phyloP scores from a whole-genome alignment of 768 basidiomycete genomes.

The Paxillus involutus region DNA sequence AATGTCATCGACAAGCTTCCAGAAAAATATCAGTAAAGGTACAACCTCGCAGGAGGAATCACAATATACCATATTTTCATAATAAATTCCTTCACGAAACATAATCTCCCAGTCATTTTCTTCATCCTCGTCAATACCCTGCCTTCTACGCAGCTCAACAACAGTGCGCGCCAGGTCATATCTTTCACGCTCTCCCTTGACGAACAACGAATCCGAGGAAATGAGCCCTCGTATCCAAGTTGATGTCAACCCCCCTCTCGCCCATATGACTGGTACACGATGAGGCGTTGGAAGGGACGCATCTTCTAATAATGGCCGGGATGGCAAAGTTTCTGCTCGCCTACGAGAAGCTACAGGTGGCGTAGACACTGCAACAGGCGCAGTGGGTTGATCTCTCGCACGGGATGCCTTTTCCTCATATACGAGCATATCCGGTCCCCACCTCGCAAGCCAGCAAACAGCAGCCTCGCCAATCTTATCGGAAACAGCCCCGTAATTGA shows the following conservation, averaged over 20 bases:
- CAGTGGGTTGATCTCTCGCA: slow-evolving; percentile 12
- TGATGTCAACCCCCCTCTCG: slow-evolving; percentile 70
- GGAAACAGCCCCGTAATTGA: slow-evolving; percentile 84
- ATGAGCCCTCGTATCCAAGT: slow-evolving; percentile 73
- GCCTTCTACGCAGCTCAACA: slow-evolving; percentile 67
- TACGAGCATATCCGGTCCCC: slow-evolving; percentile 78
- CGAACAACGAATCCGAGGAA: slow-evolving; percentile 78
- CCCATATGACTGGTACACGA: slow-evolving; percentile 61
- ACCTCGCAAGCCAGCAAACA: slow-evolving; percentile 83
- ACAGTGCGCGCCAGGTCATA: slow-evolving; percentile 77
- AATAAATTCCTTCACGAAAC: slow-evolving; percentile 80
- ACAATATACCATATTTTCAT: slow-evolving; percentile 78
- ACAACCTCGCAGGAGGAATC: neutral
- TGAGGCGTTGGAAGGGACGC: slow-evolving; percentile 10
- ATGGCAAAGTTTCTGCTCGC: slow-evolving; percentile 31
- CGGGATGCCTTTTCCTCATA: slow-evolving; percentile 48
- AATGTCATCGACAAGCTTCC: slow-evolving; percentile 79
- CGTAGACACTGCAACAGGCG: slow-evolving; percentile 15
- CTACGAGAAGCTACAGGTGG: slow-evolving; percentile 20
- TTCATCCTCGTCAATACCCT: slow-evolving; percentile 56
- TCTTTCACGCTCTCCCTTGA: slow-evolving; percentile 73
- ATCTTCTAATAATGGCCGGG: slow-evolving; percentile 16
- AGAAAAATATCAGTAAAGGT: slow-evolving; percentile 1
- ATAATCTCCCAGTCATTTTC: slow-evolving; percentile 69
- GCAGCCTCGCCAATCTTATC: slow-evolving; percentile 92